Conservation (phyloP, 1,284 basidiomycete species). For the Trichosporon inkin region DNA sequence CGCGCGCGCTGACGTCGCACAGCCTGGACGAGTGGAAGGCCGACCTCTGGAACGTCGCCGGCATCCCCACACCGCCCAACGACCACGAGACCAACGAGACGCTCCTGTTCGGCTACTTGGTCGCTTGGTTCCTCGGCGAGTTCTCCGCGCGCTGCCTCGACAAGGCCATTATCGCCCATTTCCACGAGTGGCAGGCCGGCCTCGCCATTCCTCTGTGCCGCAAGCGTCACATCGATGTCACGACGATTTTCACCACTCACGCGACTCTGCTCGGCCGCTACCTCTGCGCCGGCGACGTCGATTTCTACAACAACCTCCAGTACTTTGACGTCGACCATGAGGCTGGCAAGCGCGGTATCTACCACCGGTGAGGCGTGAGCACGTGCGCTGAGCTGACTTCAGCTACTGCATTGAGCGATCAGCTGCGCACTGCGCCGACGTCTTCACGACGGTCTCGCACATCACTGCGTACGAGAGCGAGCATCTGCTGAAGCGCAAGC, state of each 20-base stretch:
- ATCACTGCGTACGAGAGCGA: conserved; percentile 97
- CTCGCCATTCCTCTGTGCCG: conserved; percentile 93
- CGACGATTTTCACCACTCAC: conserved; percentile 96
- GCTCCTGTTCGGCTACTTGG: conserved; percentile 97
- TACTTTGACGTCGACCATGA: conserved; percentile 99
- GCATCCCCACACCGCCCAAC: conserved; percentile 90
- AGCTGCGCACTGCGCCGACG: conserved; percentile 90
- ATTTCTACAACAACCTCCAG: conserved; percentile 99
- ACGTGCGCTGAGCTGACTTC: conserved; percentile 53
- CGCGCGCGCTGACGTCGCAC: conserved; percentile 9
- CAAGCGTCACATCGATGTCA: conserved; percentile 94
- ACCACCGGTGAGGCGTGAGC: conserved; percentile 52
- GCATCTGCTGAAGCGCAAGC: conserved; percentile 93
- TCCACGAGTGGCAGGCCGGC: conserved; percentile 99
- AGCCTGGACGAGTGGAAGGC: conserved; percentile 96
- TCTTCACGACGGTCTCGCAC: conserved; percentile 96
- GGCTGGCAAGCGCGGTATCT: conserved; percentile 94
- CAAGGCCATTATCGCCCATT: conserved; percentile 89
- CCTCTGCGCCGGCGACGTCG: conserved; percentile 92
- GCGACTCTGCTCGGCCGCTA: conserved; percentile 98
- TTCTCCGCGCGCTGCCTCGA: conserved; percentile 73
- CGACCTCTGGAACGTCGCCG: conserved; percentile 95
- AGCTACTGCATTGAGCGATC: conserved; percentile 96
- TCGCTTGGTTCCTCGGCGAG: conserved; percentile 99
- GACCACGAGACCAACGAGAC: conserved; percentile 98